phyloP scores from a whole-genome alignment of 2,329 filamentous ascomycete genomes.

The Penicillium sp. region DNA sequence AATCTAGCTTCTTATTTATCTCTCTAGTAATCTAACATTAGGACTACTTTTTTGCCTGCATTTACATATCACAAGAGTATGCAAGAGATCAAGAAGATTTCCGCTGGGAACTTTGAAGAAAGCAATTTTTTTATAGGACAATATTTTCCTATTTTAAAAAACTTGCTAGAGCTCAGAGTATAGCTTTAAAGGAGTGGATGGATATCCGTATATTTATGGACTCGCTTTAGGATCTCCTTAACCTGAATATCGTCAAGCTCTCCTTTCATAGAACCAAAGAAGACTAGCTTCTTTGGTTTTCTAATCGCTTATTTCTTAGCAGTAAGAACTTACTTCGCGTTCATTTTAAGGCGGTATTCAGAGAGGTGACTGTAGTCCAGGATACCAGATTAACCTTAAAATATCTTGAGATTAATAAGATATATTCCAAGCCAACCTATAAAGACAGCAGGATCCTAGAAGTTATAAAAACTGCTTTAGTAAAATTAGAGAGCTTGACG shows the following conservation, averaged over 20 bases:
- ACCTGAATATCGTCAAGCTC: background rate
- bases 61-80: constrained; percentile 1
- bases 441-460: background rate
- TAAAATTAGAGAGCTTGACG: background rate
- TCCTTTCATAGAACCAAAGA: background rate
- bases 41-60: background rate
- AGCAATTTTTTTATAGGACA: background rate
- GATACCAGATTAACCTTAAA: background rate
- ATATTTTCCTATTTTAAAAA: background rate
- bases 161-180: background rate
- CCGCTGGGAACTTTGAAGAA: background rate
- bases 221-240: background rate
- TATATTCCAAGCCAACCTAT: background rate
- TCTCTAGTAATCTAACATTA: background rate
- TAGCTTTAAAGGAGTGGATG: background rate
- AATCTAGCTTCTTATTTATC: background rate
- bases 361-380: background rate
- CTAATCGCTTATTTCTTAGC: background rate
- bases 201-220: background rate
- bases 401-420: background rate
- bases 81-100: background rate
- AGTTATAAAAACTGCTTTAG: background rate
- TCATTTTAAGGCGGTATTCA: background rate
- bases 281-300: constrained; percentile 2
- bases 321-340: background rate